Percentiles rank a stretch among this genome's conserved stretches.
Conservation (phyloP, 164 flowering plant genomes). For the Liriodendron chinense region DNA sequence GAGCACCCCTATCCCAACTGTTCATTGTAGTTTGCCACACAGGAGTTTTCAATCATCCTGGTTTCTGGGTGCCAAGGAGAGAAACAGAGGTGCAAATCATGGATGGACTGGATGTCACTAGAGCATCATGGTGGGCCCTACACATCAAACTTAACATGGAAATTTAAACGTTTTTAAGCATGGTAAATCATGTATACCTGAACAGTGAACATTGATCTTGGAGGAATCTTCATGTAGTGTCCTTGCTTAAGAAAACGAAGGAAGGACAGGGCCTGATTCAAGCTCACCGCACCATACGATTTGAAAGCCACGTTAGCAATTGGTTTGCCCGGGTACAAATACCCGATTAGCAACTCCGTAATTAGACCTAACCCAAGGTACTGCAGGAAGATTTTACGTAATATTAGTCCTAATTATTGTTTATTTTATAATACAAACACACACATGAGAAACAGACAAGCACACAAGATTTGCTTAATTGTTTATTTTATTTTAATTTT, state of each 20-base stretch:
- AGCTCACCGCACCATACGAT: background rate
- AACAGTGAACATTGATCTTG: background rate
- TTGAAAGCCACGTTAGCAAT: background rate
- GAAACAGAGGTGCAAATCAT: no score
- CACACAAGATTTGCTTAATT: no score
- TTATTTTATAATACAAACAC: background rate
- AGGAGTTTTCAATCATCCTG: no score
- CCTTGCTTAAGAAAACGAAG: background rate
- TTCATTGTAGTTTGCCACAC: no score
- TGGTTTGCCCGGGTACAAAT: background rate
- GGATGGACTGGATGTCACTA: no score
- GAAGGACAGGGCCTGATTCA: background rate
- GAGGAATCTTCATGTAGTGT: constrained; percentile 5
- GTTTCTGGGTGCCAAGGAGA: no score
- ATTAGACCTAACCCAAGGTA: background rate
- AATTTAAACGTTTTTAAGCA: no score
- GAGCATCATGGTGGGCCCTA: no score
- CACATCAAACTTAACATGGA: no score
- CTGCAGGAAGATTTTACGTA: background rate
- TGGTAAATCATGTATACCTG: background rate
- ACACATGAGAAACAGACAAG: no score
- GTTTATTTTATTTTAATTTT: no score
- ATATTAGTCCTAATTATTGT: background rate
- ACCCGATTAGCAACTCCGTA: background rate
- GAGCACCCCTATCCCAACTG: no score